Evolutionary conservation across 2,329 filamentous ascomycete genomes (phyloP).

Genomic region (Amauroascus verrucosus): DNA sequence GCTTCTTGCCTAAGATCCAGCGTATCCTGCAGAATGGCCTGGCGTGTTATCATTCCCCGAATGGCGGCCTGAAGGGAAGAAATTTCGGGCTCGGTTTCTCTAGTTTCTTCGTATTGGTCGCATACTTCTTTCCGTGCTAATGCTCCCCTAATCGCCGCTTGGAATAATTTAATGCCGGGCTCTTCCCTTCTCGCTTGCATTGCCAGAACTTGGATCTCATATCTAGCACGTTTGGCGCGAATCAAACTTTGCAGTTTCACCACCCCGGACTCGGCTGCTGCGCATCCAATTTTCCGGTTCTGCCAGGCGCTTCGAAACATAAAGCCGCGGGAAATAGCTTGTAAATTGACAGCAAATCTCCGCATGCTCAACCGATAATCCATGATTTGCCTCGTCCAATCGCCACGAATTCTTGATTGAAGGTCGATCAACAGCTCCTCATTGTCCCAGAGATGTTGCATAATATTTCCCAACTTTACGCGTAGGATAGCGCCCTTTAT

Average conservation of each 20-base stretch:
- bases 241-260: constrained; percentile 72
- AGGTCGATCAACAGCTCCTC: constrained; percentile 70
- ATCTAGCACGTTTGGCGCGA: constrained; percentile 45
- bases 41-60: constrained; percentile 36
- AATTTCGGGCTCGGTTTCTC: constrained; percentile 55
- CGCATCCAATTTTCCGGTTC: constrained; percentile 61
- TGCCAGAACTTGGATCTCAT: constrained; percentile 35
- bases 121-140: constrained; percentile 33
- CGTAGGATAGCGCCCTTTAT: constrained; percentile 70
- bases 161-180: constrained; percentile 40
- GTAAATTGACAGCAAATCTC: constrained; percentile 65
- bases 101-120: constrained; percentile 51
- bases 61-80: constrained; percentile 46
- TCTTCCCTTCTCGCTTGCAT: constrained; percentile 32
- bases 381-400: constrained; percentile 73
- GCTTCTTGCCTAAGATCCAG: neutral
- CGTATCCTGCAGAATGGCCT: constrained; percentile 6
- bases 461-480: constrained; percentile 64
- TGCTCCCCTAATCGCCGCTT: constrained; percentile 46
- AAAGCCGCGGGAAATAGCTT: constrained; percentile 68
- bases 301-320: constrained; percentile 56
- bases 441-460: constrained; percentile 82
- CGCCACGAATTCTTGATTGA: constrained; percentile 77
- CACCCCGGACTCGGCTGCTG: constrained; percentile 59
- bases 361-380: constrained; percentile 76